Base-by-base conservation (phyloP, 257 asterid species). In the Cordia subcordata region DNA sequence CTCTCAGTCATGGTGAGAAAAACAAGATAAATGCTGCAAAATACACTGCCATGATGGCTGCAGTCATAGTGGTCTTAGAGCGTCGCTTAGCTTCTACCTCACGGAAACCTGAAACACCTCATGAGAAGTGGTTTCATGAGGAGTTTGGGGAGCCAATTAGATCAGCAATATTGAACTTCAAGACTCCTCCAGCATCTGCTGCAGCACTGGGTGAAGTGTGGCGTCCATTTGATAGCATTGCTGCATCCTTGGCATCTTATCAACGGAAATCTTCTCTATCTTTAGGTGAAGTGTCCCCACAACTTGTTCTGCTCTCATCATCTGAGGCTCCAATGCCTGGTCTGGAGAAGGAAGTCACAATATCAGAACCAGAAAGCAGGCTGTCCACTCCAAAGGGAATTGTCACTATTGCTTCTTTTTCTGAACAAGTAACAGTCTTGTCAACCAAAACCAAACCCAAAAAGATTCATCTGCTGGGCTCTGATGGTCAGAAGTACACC, bases 241-340 rank as follows among this genome's bases (percentile, higher is more conserved):
- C 91, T 72, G 79, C 92, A 57, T 84, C 95, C 64, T 79, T 93
- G 83, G 84, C 94, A 72, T 92, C 99, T 68, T 77, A 89, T 66
- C 97, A 93, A 72, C 84, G 97, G 74, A 93, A 93, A 72, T 81
- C 96, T 50, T 81, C 95, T 4, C 73, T 93, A 78, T 85, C 91
- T 27, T 83, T 93, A 39, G 80, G 86, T 50, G 99, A 93, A 77
- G 96, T 93, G 76, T 93, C 99, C 23, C 99, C 99, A n/a, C 90
- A 75, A 65, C 72, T 93, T 85, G 88, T 95, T 65, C 77, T 70
- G 27, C 70, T 93, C 38, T 72, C 78, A 57, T 81, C 94, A 63
- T 84, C 96, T 52, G 85, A 85, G 79, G 97, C 93, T 76, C 99
- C 99, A 22, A 89, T 93, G 97, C 99, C 99, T 58, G 99, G 99